Evolutionary conservation across 257 asterid genomes (phyloP).

Genomic region (Fraxinus anomala): DNA sequence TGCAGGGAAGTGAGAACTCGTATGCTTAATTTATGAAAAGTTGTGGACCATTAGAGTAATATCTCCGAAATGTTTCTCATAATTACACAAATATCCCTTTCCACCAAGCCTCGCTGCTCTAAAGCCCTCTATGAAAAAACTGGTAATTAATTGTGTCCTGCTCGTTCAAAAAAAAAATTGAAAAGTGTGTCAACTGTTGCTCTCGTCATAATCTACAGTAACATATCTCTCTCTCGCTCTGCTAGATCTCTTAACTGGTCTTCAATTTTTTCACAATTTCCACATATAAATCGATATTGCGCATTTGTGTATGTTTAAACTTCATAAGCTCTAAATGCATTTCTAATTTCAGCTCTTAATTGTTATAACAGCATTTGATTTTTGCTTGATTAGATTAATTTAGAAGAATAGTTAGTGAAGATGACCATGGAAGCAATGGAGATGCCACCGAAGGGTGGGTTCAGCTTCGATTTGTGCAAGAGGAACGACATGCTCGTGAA

Average conservation of each 20-base stretch:
- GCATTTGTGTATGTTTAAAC: not conserved
- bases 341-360: not conserved
- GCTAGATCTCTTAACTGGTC: not conserved
- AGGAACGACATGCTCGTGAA: slow-evolving; percentile 50
- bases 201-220: too few relatives aligned
- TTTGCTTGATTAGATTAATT: slow-evolving; percentile 4
- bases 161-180: too few relatives aligned
- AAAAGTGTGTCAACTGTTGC: too few relatives aligned
- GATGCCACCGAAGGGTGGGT: slow-evolving; percentile 47
- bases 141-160: not conserved
- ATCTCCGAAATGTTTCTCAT: not conserved
- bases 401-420: not conserved
- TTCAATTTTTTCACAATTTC: not conserved
- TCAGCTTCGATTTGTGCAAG: slow-evolving; percentile 50
- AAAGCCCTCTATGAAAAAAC: not conserved
- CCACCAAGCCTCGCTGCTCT: slow-evolving; percentile 8
- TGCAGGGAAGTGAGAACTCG: too few relatives aligned
- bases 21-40: not conserved
- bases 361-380: not conserved
- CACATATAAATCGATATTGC: not conserved
- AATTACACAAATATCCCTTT: slow-evolving; percentile 3
- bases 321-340: not conserved
- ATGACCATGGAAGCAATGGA: slow-evolving; percentile 33
- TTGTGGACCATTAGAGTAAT: not conserved
- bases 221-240: too few relatives aligned